Evolutionary conservation across 2,329 filamentous ascomycete genomes (phyloP), one percentile per base, ranked within the genome.

Genomic region (Aspergillus quadrilineatus): DNA sequence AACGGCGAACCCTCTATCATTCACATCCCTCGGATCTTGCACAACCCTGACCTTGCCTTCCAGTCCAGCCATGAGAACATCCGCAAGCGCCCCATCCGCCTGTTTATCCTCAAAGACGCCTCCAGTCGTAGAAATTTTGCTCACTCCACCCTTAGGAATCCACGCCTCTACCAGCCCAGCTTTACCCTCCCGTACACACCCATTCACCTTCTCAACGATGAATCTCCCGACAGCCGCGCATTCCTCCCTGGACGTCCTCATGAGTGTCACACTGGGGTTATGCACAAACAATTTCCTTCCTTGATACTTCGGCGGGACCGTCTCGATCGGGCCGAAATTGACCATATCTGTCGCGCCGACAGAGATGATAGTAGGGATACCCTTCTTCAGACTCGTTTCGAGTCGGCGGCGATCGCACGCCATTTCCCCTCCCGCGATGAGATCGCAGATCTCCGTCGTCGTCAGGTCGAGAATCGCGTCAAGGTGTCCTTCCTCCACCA

Each of bases 391-490:
- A 0, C 84, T 85, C 0, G 84, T 83, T 22, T 81, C 78, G 1
- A 90, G 75, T 22, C 88, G 76, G 5, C 74, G 65, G 1, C 78
- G 73, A 0, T 84, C 85, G 0, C 86, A 86, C 30, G 79, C 80
- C 73, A 90, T 80, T 3, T 84, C 78, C 0, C 87, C 87, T 0
- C 85, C 87, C 14, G 82, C 80, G 0, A 89, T 60, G 46, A 84
- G 73, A 64, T 90, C 87, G 43, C 82, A 83, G 15, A 89, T 79
- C 65, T 90, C 88, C 0, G 86, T 88, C 0, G 87, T 89, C 0
- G 88, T 90, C n/a, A 90, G 71, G 65, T 90, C 88, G 3, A 89
- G 72, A 0, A 89, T 80, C 0, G 83, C 87, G 63, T 89, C 85
- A 1, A 90, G 74, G n/a, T 75, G 72, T 0, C 77, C 77, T 62